These are phyloP conservation scores for Uncinocarpus reesii DNA, from an alignment of 2,329 filamentous ascomycete genomes.

Conservation along the genomic window DNA sequence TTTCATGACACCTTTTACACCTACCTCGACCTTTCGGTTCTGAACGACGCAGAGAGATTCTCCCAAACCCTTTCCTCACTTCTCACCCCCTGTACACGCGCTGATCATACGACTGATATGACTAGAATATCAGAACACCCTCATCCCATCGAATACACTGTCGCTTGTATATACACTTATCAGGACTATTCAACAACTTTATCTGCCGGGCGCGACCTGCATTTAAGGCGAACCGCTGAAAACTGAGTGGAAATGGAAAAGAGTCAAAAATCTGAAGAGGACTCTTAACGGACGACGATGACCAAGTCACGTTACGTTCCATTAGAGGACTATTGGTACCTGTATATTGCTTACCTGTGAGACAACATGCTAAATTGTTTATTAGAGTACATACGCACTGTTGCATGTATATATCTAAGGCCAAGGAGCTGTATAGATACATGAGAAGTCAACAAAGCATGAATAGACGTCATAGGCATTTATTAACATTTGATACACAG, in stretches of 20 bases:
- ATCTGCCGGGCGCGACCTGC: not conserved
- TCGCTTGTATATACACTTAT: constrained; percentile 5
- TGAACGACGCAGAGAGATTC: too few relatives aligned
- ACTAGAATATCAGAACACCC: not conserved
- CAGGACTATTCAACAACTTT: not conserved
- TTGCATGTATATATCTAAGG: constrained; percentile 2
- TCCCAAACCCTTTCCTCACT: not conserved
- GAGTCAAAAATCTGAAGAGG: not conserved
- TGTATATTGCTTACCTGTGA: not conserved
- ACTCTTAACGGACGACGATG: not conserved
- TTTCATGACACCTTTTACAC: constrained; percentile 6
- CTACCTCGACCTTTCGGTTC: not conserved
- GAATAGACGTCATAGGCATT: not conserved
- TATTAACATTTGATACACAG: too few relatives aligned
- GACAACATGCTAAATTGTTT: not conserved
- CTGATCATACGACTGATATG: not conserved
- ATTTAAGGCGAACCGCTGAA: not conserved
- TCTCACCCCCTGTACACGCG: not conserved
- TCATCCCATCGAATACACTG: not conserved
- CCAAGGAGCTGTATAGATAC: not conserved
- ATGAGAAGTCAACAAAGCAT: not conserved
- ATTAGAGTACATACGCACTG: not conserved
- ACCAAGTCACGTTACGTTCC: not conserved
- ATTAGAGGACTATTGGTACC: not conserved
- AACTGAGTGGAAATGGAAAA: not conserved